These are phyloP conservation scores for Phaeophleospora eucalypticola DNA, from an alignment of 2,329 filamentous ascomycete genomes.

Conservation along the genomic window DNA sequence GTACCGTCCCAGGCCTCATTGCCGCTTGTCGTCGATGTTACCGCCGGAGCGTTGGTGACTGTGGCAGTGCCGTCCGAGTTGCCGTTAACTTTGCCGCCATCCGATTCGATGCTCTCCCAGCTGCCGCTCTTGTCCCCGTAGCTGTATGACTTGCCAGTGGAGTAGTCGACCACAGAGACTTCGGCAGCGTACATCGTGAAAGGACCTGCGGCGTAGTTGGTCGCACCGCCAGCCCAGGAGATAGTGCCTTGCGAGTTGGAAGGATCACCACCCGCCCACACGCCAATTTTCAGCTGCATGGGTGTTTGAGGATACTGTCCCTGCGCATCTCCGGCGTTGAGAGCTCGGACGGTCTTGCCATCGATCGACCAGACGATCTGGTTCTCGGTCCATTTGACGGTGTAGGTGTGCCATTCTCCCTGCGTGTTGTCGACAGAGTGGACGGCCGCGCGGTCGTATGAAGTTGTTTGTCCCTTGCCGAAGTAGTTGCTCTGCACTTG, in stretches of 20 bases:
- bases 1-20: constrained; percentile 63
- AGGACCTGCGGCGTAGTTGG: constrained; percentile 77
- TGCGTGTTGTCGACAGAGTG: constrained; percentile 68
- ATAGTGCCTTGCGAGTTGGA: constrained; percentile 77
- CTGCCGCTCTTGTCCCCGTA: constrained; percentile 75
- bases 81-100: constrained; percentile 66
- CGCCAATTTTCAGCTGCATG: constrained; percentile 88
- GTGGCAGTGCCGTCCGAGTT: constrained; percentile 54
- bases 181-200: constrained; percentile 81
- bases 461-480: constrained; percentile 78
- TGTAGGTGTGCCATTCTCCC: constrained; percentile 75
- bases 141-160: constrained; percentile 77
- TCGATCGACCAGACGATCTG: constrained; percentile 86
- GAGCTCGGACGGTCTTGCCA: constrained; percentile 69
- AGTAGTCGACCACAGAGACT: constrained; percentile 81
- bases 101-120: constrained; percentile 76
- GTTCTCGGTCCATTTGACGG: constrained; percentile 82
- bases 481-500: constrained; percentile 98
- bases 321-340: constrained; percentile 66
- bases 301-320: constrained; percentile 89
- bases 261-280: constrained; percentile 87
- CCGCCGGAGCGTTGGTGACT: constrained; percentile 54
- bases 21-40: constrained; percentile 59
- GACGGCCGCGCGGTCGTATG: constrained; percentile 84
- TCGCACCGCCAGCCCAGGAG: constrained; percentile 80